A percentile compares a stretch with the other conserved stretches of the same genome.
Evolutionary conservation across 208 protist genomes (phyloP).

Genomic region (Borovskyia barvae): DNA sequence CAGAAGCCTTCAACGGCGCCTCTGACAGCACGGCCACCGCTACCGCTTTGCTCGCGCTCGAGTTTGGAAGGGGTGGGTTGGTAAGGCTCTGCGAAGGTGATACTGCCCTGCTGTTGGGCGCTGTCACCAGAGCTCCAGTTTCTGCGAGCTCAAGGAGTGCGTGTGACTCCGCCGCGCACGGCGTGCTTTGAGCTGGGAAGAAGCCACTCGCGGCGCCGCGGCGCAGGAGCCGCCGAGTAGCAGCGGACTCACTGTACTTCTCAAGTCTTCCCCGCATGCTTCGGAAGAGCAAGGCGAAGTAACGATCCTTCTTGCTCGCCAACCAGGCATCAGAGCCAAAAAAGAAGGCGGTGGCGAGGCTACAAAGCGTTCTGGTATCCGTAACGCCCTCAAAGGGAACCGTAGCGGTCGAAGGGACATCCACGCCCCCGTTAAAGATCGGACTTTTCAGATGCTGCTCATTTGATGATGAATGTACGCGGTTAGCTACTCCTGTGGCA

Average conservation of each 20-base stretch:
- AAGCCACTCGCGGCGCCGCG: conserved; percentile 14
- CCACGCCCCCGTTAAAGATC: too few species aligned
- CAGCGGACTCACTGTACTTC: conserved; percentile 29
- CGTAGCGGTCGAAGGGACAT: too few species aligned
- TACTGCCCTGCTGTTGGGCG: conserved; percentile 3
- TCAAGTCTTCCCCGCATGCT: conserved; percentile 28
- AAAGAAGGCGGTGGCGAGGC: conserved; percentile 67
- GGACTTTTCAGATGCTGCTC: too few species aligned
- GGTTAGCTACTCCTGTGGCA: too few species aligned
- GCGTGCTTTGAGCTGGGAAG: too few species aligned
- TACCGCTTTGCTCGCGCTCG: too few species aligned
- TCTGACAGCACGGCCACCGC: neutral
- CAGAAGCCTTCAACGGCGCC: conserved; percentile 8
- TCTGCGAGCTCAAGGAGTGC: neutral
- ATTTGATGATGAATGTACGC: too few species aligned
- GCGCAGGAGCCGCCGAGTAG: conserved; percentile 24
- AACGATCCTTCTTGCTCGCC: conserved; percentile 18
- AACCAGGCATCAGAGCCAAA: conserved; percentile 57
- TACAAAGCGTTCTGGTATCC: conserved; percentile 37
- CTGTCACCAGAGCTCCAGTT: neutral
- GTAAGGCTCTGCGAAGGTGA: conserved; percentile 14
- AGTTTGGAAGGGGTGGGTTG: conserved; percentile 8
- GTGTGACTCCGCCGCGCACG: neutral
- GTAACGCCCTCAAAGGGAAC: conserved; percentile 20
- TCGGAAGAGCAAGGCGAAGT: conserved; percentile 32